phyloP scores from a whole-genome alignment of 2,329 filamentous ascomycete species.

The Geosmithia morbida region DNA sequence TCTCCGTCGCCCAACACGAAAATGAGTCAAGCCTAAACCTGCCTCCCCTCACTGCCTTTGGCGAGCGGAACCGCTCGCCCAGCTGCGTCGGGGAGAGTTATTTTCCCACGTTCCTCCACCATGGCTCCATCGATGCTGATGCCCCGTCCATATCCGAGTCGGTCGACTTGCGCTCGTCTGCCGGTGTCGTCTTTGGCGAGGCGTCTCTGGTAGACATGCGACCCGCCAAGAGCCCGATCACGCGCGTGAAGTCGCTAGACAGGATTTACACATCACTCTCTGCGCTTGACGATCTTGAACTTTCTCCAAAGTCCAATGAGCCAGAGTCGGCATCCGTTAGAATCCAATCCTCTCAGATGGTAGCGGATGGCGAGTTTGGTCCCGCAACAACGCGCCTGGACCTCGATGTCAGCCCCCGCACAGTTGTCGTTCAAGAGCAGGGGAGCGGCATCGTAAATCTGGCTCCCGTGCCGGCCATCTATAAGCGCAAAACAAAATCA shows the following conservation, averaged over 20 bases:
- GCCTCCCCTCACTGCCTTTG: conserved; percentile 6
- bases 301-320: conserved; percentile 4
- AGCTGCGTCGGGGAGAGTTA: conserved; percentile 21
- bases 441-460: conserved; percentile 12
- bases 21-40: conserved; percentile 9
- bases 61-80: conserved; percentile 12
- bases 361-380: conserved; percentile 9
- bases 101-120: conserved; percentile 5
- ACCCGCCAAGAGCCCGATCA: conserved; percentile 10
- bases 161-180: conserved; percentile 17
- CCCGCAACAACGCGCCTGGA: conserved; percentile 8
- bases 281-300: conserved; percentile 15
- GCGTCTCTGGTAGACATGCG: conserved; percentile 22
- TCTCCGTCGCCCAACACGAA: conserved; percentile 13
- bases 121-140: conserved; percentile 8
- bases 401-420: conserved; percentile 13
- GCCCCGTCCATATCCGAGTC: conserved; percentile 17
- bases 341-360: conserved; percentile 13
- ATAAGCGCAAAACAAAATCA: conserved; percentile 11
- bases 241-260: conserved; percentile 22
- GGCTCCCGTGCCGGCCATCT: conserved; percentile 12
- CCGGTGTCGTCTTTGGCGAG: conserved; percentile 23
- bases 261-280: conserved; percentile 14
- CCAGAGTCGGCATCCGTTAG: conserved; percentile 2
- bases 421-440: conserved; percentile 14